phyloP scores from a whole-genome alignment of 2,329 filamentous ascomycete genomes.

The Aureobasidium namibiae region DNA sequence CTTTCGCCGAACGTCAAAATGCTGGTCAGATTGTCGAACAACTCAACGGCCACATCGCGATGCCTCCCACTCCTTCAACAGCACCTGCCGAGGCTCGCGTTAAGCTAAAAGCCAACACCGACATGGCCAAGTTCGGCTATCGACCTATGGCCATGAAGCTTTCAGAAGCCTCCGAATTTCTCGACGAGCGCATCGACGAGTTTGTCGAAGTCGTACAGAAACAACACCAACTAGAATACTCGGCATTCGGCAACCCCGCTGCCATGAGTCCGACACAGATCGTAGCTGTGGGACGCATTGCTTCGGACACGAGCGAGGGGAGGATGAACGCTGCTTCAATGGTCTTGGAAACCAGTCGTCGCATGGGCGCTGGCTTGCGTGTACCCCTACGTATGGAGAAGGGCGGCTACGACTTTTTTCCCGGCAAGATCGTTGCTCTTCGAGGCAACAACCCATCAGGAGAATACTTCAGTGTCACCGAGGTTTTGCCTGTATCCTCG shows the following conservation, averaged over 20 bases:
- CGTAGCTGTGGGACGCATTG: conserved; percentile 84
- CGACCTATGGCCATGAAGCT: conserved; percentile 92
- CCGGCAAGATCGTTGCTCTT: conserved; percentile 85
- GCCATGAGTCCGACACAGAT: conserved; percentile 78
- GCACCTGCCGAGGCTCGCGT: conserved; percentile 69
- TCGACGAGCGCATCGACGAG: conserved; percentile 92
- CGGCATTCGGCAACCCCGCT: conserved; percentile 78
- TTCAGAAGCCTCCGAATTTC: conserved; percentile 81
- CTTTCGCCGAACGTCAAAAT: conserved; percentile 70
- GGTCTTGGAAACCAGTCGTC: conserved; percentile 78
- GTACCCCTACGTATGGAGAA: conserved; percentile 70
- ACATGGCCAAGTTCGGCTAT: conserved; percentile 84
- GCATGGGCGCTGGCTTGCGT: conserved; percentile 72
- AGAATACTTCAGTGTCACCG: conserved; percentile 68
- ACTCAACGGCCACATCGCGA: conserved; percentile 65
- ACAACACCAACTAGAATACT: conserved; percentile 67
- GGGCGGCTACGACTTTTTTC: conserved; percentile 77
- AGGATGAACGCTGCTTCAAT: conserved; percentile 79
- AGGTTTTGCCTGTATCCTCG: conserved; percentile 67
- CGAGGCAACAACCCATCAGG: conserved; percentile 82
- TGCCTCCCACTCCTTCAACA: conserved; percentile 51
- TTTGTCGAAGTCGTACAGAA: conserved; percentile 68
- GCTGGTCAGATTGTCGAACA: conserved; percentile 76
- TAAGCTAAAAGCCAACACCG: conserved; percentile 76
- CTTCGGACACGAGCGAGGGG: conserved; percentile 77